phyloP scores from a whole-genome alignment of 2,329 filamentous ascomycete species.

The Juglanconis juglandina region DNA sequence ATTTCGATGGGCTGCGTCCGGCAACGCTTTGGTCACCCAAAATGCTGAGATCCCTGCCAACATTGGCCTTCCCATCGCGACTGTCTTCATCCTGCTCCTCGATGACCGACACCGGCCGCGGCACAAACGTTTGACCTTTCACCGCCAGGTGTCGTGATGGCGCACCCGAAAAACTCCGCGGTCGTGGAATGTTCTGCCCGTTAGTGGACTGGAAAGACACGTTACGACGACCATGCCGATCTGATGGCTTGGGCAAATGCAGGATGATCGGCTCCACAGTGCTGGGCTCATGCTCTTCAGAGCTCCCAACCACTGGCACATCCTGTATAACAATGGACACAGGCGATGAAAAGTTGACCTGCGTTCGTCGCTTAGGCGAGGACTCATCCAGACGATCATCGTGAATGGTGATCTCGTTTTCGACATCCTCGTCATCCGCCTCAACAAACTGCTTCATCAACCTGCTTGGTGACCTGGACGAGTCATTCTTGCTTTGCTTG shows the following conservation, averaged over 20 bases:
- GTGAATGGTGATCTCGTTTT: conserved; percentile 61
- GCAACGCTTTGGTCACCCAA: conserved; percentile 47
- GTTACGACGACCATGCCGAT: conserved; percentile 23
- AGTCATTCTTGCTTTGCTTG: conserved; percentile 25
- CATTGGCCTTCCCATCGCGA: conserved; percentile 33
- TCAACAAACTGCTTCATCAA: conserved; percentile 20
- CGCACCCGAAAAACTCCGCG: conserved; percentile 36
- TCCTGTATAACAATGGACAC: conserved; percentile 67
- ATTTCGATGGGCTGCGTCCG: conserved; percentile 33
- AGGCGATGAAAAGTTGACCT: conserved; percentile 78
- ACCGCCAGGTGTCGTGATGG: conserved; percentile 47
- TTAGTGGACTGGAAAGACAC: conserved; percentile 25
- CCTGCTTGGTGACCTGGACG: conserved; percentile 15
- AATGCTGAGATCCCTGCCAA: conserved; percentile 48
- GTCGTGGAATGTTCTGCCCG: conserved; percentile 27
- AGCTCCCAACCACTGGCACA: conserved; percentile 38
- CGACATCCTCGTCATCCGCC: conserved; percentile 47
- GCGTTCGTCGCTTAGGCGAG: conserved; percentile 50
- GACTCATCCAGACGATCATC: conserved; percentile 50
- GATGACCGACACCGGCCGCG: conserved; percentile 68
- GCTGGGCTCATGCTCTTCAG: conserved; percentile 34
- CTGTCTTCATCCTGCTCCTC: conserved; percentile 69
- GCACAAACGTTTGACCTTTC: conserved; percentile 53
- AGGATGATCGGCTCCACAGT: conserved; percentile 16
- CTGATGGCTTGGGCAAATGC: conserved; percentile 16